Base-by-base conservation (phyloP, 192 early-diverging fungal species). In the Coemansia furcata region DNA sequence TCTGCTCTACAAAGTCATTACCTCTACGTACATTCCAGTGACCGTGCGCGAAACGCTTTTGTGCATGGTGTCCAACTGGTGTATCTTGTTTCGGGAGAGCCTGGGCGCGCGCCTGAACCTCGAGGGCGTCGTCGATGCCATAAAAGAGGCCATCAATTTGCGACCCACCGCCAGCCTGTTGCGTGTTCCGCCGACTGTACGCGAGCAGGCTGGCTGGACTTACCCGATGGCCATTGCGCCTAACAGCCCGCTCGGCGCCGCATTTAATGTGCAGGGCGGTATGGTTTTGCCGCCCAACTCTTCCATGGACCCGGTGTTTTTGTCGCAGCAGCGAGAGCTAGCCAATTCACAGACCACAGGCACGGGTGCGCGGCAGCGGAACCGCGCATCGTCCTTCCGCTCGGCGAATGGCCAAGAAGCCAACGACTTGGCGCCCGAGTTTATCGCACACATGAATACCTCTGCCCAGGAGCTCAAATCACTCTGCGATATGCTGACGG, bases 11-110 rank as follows among this genome's bases (percentile, higher is more conserved):
- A 68, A 69, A 23, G 63, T 74, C 15, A 67, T 81, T 35, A 47
- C 63, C 14, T 69, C 73, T 5, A 67, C 67, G 21, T 61, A 50
- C 11, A 40, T 76, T 26, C 78, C 78, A 9, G 40, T 81, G 15
- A 68, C 71, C 0, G 71, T 81, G 57, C 78, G 78, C 49, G 73
- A 81, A 49, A 81, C 78, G 3, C 61, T 81, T 43, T 49, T 81
- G 44, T 67, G 67, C 58, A 81, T 81, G 78, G 78, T 81, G 43
- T 81, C 78, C 8, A 76, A 76, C 55, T 81, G 78, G 78, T 72
- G 73, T 60, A 62, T 81, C 5, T 36, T 81, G 54, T 81, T 67
- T 38, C 37, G 60, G 7, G 67, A 70, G 43, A 66, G 66, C 62
- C 14, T 74, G 19, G 60, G 63, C 7, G 69, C 73, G 9, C 69